These are phyloP conservation scores for Mortierella hygrophila DNA, from an alignment of 192 early-diverging fungal genomes.

Conservation along the genomic window DNA sequence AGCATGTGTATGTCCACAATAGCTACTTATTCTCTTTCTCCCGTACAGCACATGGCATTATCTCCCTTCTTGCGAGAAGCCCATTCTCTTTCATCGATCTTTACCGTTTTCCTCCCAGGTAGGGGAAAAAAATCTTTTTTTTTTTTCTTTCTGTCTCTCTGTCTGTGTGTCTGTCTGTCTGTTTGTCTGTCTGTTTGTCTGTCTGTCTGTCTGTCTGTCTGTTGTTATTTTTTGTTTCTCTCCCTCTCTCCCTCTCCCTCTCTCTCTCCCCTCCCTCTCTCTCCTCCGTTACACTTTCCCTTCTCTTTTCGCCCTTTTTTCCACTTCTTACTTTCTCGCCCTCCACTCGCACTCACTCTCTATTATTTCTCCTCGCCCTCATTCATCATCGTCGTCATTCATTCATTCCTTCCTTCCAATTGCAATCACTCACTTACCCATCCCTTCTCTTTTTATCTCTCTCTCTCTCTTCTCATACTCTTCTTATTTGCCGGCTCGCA, in stretches of 20 bases:
- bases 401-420: neutral
- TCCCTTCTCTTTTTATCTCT: too few species aligned
- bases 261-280: neutral
- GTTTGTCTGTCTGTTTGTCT: neutral
- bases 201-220: neutral
- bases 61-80: too few species aligned
- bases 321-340: neutral
- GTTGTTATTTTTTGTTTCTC: neutral
- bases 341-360: neutral
- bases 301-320: neutral
- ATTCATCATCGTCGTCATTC: neutral
- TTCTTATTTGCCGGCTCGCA: too few species aligned
- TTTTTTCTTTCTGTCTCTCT: neutral
- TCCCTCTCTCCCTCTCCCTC: neutral
- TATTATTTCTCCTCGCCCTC: neutral
- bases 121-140: neutral
- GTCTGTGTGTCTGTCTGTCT: neutral
- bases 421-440: neutral
- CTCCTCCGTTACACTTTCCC: neutral
- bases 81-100: too few species aligned
- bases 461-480: too few species aligned
- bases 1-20: too few species aligned
- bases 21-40: too few species aligned
- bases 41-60: too few species aligned
- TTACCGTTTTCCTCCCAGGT: neutral